These are phyloP conservation scores for Euphrasia confusa DNA, from an alignment of 257 asterid genomes.

Conservation along the genomic window DNA sequence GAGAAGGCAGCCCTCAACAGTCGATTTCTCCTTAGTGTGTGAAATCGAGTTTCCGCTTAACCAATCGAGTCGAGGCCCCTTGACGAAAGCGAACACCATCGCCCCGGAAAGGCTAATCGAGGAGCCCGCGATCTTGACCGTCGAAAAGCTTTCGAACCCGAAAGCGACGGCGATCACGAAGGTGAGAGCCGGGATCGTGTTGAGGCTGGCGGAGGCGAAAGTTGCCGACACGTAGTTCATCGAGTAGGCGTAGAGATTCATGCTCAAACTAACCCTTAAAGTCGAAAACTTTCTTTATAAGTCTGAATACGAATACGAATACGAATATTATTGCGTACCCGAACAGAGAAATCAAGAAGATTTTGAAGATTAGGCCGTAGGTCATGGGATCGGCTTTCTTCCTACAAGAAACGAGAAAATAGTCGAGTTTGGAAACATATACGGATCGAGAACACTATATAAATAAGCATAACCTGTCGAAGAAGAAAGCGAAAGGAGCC, in stretches of 20 bases:
- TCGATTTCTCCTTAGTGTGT: constrained; percentile 31
- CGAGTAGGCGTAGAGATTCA: constrained; percentile 49
- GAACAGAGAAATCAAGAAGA: constrained; percentile 43
- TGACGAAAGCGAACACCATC: constrained; percentile 54
- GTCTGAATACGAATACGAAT: not conserved
- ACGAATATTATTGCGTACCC: constrained; percentile 37
- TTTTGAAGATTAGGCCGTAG: constrained; percentile 33
- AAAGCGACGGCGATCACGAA: constrained; percentile 38
- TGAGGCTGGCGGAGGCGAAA: constrained; percentile 55
- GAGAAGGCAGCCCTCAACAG: constrained; percentile 44
- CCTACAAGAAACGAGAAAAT: constrained; percentile 20
- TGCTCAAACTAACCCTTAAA: constrained; percentile 48
- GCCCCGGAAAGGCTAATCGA: constrained; percentile 47
- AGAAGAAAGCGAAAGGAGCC: not conserved
- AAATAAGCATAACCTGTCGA: not conserved
- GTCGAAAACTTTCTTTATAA: not conserved
- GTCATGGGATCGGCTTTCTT: constrained; percentile 39
- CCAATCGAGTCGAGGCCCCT: constrained; percentile 46
- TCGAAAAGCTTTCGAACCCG: constrained; percentile 54
- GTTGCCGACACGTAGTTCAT: constrained; percentile 60
- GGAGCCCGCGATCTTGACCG: constrained; percentile 43
- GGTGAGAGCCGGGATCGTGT: constrained; percentile 56
- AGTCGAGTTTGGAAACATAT: too few species aligned
- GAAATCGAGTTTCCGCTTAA: constrained; percentile 21
- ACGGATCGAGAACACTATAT: not conserved